Percentiles rank a stretch among this genome's conserved stretches.
Conservation (phyloP, 1,284 basidiomycete genomes). For the Ceratobasidium sp. region DNA sequence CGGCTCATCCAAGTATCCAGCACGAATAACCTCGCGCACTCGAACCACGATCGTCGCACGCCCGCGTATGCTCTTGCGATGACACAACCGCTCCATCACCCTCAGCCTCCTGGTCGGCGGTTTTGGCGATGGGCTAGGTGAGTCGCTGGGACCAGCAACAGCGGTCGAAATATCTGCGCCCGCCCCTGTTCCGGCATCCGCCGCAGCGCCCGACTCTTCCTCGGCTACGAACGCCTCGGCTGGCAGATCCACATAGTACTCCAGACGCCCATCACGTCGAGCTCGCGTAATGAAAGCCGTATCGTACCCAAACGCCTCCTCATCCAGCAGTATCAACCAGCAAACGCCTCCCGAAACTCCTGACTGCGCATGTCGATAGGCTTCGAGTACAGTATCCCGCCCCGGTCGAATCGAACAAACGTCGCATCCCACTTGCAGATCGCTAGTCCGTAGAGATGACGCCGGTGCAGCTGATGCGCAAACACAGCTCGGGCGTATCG, state of each 20-base stretch:
- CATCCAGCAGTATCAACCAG: constrained; percentile 10
- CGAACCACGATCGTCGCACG: constrained; percentile 37
- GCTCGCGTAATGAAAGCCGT: constrained; percentile 13
- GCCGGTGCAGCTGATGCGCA: constrained; percentile 34
- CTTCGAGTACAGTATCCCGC: constrained; percentile 19
- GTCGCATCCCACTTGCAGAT: constrained; percentile 15
- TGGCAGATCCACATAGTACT: constrained; percentile 26
- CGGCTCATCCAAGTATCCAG: neutral
- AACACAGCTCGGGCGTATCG: constrained; percentile 26
- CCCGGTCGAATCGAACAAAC: constrained; percentile 30
- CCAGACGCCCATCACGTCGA: neutral
- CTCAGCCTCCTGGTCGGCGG: neutral
- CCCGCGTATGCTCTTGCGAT: constrained; percentile 29
- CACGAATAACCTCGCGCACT: neutral
- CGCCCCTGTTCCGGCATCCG: neutral
- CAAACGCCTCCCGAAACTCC: neutral
- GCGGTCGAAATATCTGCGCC: neutral
- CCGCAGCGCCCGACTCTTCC: neutral
- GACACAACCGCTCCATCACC: constrained; percentile 27
- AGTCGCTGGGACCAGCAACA: neutral
- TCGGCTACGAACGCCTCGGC: neutral
- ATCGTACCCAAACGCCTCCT: constrained; percentile 8
- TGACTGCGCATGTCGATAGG: constrained; percentile 6
- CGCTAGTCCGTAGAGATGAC: constrained; percentile 24
- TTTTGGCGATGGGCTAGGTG: too few relatives aligned